These are phyloP conservation scores for Thalassiosira hispida DNA, from an alignment of 352 stramenopile genomes.

Conservation along the genomic window DNA sequence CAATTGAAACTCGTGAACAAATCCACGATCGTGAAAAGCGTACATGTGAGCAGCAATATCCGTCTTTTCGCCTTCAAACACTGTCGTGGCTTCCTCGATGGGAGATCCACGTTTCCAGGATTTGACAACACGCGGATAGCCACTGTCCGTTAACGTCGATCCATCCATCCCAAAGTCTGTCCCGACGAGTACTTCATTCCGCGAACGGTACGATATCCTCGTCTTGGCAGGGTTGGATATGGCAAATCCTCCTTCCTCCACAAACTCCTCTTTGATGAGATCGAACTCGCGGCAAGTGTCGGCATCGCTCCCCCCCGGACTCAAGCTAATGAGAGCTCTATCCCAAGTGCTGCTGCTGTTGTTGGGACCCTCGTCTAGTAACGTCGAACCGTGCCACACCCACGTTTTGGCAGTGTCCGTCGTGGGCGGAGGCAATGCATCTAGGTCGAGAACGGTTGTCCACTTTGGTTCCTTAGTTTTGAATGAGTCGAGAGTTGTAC, in stretches of 20 bases:
- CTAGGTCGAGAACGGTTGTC: slow-evolving; percentile 65
- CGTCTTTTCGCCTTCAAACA: slow-evolving; percentile 60
- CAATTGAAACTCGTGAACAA: slow-evolving; percentile 56
- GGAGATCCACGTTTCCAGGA: slow-evolving; percentile 64
- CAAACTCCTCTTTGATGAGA: slow-evolving; percentile 43
- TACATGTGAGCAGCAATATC: slow-evolving; percentile 54
- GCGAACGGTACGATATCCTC: slow-evolving; percentile 41
- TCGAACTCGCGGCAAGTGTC: slow-evolving; percentile 60
- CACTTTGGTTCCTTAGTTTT: slow-evolving; percentile 45
- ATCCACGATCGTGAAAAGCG: slow-evolving; percentile 47
- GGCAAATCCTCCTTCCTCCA: slow-evolving; percentile 44
- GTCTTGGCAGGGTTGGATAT: slow-evolving; percentile 57
- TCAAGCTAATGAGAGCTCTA: slow-evolving; percentile 50
- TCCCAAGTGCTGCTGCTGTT: slow-evolving; percentile 22
- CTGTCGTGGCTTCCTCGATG: slow-evolving; percentile 39
- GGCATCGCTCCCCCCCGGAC: slow-evolving; percentile 59
- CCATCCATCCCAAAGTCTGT: slow-evolving; percentile 57
- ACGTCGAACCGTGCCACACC: slow-evolving; percentile 64
- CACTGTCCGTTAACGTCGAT: slow-evolving; percentile 44
- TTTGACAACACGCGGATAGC: slow-evolving; percentile 69
- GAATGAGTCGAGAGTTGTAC: slow-evolving; percentile 61
- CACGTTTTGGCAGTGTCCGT: slow-evolving; percentile 59
- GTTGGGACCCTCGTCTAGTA: slow-evolving; percentile 42
- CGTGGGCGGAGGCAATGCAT: slow-evolving; percentile 34
- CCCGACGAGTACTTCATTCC: slow-evolving; percentile 60